phyloP scores from a whole-genome alignment of 257 asterid species.

The Pogostemon cablin region DNA sequence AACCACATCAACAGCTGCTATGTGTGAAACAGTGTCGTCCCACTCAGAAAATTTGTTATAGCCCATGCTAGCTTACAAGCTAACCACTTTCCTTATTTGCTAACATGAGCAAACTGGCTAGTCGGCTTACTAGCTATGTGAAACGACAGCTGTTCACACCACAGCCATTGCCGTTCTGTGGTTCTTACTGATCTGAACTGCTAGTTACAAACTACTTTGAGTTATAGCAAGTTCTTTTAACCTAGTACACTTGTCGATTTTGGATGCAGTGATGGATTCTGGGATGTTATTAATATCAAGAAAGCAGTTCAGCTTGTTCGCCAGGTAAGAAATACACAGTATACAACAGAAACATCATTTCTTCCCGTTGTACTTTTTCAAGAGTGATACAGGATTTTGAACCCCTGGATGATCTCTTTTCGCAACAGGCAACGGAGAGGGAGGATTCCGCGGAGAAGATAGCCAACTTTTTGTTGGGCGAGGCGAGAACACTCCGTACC shows the following conservation, averaged over 20 bases:
- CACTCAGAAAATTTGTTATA: no score
- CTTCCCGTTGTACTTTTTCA: not conserved
- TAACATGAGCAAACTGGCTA: no score
- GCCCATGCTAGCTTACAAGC: no score
- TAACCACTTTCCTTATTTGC: no score
- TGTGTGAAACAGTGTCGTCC: no score
- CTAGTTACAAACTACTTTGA: not conserved
- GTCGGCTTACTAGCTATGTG: no score
- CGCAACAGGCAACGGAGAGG: constrained; percentile 61
- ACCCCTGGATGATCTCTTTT: not conserved
- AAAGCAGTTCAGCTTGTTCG: constrained; percentile 80
- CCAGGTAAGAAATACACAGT: constrained; percentile 55
- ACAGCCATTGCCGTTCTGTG: no score
- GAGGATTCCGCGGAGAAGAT: constrained; percentile 66
- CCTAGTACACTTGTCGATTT: constrained; percentile 14
- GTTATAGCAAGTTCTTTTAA: constrained; percentile 4
- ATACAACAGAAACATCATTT: not conserved
- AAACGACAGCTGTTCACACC: no score
- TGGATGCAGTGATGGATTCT: constrained; percentile 81
- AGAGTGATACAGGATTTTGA: not conserved
- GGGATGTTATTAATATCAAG: constrained; percentile 84
- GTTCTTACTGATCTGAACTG: not conserved
- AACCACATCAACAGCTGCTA: no score
- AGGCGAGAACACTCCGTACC: constrained; percentile 78
- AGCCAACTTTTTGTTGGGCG: constrained; percentile 71